phyloP scores from a whole-genome alignment of 306 rosid species.

The Citrullus colocynthis region DNA sequence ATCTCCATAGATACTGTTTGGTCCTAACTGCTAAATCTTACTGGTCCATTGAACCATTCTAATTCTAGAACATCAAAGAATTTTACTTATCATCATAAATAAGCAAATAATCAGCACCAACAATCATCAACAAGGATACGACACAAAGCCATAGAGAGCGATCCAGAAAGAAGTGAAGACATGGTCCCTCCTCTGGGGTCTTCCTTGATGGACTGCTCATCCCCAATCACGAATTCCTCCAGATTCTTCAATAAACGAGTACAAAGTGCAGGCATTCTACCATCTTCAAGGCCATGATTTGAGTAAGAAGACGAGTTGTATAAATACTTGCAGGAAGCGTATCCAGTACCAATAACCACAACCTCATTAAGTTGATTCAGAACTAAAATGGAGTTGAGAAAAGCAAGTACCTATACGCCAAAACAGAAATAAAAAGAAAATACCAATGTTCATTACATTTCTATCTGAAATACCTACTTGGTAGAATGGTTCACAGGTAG shows the following conservation, averaged over 20 bases:
- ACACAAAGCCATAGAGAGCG: slow-evolving; percentile 88
- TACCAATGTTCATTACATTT: neutral
- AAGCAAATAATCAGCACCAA: neutral
- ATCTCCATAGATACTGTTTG: neutral
- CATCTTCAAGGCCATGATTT: slow-evolving; percentile 37
- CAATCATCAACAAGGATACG: slow-evolving; percentile 51
- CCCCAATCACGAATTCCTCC: slow-evolving; percentile 45
- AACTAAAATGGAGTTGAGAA: slow-evolving; percentile 63
- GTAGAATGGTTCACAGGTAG: slow-evolving; percentile 4
- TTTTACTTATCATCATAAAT: neutral
- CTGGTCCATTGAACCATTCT: neutral
- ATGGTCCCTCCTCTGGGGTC: slow-evolving; percentile 28
- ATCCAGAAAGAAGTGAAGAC: slow-evolving; percentile 69
- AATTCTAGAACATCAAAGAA: neutral
- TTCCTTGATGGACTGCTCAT: slow-evolving; percentile 35
- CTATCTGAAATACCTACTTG: neutral
- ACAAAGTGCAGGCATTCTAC: slow-evolving; percentile 62
- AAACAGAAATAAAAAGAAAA: neutral
- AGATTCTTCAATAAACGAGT: slow-evolving; percentile 47
- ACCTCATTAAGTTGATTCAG: slow-evolving; percentile 78
- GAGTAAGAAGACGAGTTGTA: slow-evolving; percentile 48
- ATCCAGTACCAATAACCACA: slow-evolving; percentile 79
- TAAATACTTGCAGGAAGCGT: slow-evolving; percentile 61
- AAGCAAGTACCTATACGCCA: slow-evolving; percentile 53
- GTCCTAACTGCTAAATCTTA: neutral